phyloP scores from a whole-genome alignment of 2,329 filamentous ascomycete species.

The Juglanconis oblonga region DNA sequence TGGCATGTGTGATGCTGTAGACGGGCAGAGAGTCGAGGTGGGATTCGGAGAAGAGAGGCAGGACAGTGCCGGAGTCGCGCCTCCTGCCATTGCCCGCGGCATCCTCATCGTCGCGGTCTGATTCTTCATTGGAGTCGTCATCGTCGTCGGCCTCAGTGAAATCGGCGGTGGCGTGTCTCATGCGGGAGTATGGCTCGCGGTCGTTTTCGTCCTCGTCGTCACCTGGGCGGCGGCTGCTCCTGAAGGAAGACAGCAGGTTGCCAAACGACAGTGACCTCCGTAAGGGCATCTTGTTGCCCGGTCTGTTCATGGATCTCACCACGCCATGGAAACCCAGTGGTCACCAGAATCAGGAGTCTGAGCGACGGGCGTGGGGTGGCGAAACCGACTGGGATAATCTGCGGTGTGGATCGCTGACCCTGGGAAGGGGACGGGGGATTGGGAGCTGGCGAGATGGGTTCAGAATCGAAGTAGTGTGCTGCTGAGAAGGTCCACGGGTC shows the following conservation, averaged over 20 bases:
- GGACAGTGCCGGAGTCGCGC: conserved; percentile 33
- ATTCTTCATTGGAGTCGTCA: conserved; percentile 41
- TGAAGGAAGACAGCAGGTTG: conserved; percentile 30
- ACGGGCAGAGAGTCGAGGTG: conserved; percentile 83
- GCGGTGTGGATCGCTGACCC: neutral
- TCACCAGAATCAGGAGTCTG: neutral
- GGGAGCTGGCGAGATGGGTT: no score
- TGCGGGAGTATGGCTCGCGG: conserved; percentile 31
- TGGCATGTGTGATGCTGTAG: conserved; percentile 86
- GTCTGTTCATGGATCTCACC: conserved; percentile 21
- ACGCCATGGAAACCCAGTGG: conserved; percentile 11
- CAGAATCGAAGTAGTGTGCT: no score
- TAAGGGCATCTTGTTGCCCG: conserved; percentile 21
- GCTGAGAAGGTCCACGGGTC: no score
- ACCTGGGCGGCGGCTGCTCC: conserved; percentile 23
- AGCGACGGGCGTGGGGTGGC: neutral
- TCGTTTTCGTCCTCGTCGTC: conserved; percentile 20
- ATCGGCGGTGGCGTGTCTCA: conserved; percentile 59
- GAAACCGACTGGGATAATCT: neutral
- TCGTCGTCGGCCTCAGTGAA: conserved; percentile 63
- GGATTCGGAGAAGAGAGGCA: conserved; percentile 78
- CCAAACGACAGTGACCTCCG: conserved; percentile 30
- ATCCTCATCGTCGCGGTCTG: conserved; percentile 35
- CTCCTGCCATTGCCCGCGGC: conserved; percentile 27
- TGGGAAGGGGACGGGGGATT: neutral